Percentiles rank a stretch among this genome's conserved stretches.
phyloP scores from a whole-genome alignment of 2,329 filamentous ascomycete species.

The Diaporthe vexans region DNA sequence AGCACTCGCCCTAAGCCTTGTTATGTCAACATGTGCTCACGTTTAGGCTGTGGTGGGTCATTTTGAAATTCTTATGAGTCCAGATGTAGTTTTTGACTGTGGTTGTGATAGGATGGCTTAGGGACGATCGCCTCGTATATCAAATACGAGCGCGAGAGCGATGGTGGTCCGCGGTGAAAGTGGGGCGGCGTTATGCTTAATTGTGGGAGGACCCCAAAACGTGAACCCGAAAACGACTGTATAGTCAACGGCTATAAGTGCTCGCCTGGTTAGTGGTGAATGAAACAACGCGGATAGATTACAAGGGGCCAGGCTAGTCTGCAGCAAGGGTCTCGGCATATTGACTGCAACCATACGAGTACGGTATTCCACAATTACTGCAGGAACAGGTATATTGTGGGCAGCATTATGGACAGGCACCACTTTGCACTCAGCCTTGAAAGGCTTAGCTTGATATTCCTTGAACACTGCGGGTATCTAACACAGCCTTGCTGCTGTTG shows the following conservation, averaged over 20 bases:
- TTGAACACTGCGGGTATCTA: background rate
- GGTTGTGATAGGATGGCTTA: background rate
- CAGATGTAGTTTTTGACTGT: background rate
- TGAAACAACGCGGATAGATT: background rate
- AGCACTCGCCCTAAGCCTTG: background rate
- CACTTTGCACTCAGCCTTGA: background rate
- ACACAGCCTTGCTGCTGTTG: background rate
- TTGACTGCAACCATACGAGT: background rate
- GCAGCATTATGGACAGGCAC: background rate
- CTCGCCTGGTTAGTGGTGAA: background rate
- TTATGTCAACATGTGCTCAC: background rate
- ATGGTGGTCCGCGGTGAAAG: background rate
- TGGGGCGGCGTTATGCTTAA: slow-evolving; percentile 15
- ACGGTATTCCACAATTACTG: background rate
- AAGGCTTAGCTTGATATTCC: background rate
- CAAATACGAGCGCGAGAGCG: slow-evolving; percentile 30
- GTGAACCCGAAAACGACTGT: slow-evolving; percentile 3
- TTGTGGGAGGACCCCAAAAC: background rate
- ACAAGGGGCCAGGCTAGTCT: background rate
- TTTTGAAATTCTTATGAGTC: background rate
- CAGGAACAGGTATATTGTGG: slow-evolving; percentile 18
- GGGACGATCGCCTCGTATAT: background rate
- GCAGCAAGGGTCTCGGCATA: background rate
- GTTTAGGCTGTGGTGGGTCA: background rate
- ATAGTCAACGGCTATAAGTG: background rate